Conservation (phyloP, 306 rosid genomes). For the Dryas drummondii region DNA sequence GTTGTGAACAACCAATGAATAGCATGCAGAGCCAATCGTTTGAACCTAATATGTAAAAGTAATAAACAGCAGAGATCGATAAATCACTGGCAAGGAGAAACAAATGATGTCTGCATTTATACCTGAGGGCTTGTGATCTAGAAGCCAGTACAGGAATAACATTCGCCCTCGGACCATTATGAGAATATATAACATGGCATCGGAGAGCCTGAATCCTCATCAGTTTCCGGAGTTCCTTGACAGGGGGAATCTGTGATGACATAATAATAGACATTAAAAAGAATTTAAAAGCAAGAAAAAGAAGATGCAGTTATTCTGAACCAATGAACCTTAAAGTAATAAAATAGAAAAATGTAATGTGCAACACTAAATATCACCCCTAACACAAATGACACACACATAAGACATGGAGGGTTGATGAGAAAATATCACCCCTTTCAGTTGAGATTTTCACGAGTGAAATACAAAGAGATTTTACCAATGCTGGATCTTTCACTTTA, state of each 20-base stretch:
- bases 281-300: background rate
- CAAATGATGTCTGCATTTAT: background rate
- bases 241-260: slow-evolving; percentile 43
- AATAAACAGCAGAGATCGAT: background rate
- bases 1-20: background rate
- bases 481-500: slow-evolving; percentile 34
- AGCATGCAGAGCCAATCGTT: background rate
- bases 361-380: background rate
- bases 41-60: no score
- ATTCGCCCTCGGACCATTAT: slow-evolving; percentile 43
- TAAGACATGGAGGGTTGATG: background rate
- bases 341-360: background rate
- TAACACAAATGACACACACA: background rate
- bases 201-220: slow-evolving; percentile 59
- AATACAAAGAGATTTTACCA: slow-evolving; percentile 30
- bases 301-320: background rate
- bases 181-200: slow-evolving; percentile 43
- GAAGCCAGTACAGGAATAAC: slow-evolving; percentile 55
- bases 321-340: background rate
- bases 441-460: background rate
- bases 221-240: slow-evolving; percentile 44
- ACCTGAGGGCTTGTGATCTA: slow-evolving; percentile 60
- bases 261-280: background rate
- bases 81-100: background rate
- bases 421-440: background rate